Percentiles rank a stretch among this genome's conserved stretches.
phyloP scores from a whole-genome alignment of 495 filamentous ascomycete genomes.

The Amorphotheca resinae region DNA sequence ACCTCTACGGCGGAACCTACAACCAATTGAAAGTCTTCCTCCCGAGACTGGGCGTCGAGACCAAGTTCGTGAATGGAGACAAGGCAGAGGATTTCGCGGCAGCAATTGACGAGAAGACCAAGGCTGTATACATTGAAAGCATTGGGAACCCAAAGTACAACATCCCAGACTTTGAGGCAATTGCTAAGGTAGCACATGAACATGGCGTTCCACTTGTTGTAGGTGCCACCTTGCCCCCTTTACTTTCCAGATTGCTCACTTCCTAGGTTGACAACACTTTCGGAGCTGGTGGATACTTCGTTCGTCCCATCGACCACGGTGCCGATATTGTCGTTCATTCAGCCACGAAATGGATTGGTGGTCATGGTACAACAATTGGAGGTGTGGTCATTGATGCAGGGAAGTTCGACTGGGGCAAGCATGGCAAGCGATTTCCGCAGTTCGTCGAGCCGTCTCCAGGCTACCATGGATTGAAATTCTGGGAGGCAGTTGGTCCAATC shows the following conservation, averaged over 20 bases:
- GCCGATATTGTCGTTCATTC: slow-evolving; percentile 92
- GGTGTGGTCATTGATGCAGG: slow-evolving; percentile 86
- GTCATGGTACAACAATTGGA: slow-evolving; percentile 90
- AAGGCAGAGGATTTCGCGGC: slow-evolving; percentile 69
- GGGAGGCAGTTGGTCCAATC: slow-evolving; percentile 84
- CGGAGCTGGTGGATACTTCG: slow-evolving; percentile 87
- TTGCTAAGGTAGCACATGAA: slow-evolving; percentile 67
- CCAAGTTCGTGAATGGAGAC: slow-evolving; percentile 84
- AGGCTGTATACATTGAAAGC: slow-evolving; percentile 89
- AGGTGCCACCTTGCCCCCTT: slow-evolving; percentile 20
- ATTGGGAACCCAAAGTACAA: slow-evolving; percentile 97
- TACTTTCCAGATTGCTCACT: slow-evolving; percentile 3
- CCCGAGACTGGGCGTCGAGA: slow-evolving; percentile 73
- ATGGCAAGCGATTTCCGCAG: slow-evolving; percentile 82
- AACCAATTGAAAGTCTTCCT: slow-evolving; percentile 95
- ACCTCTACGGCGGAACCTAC: slow-evolving; percentile 94
- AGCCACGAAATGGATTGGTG: slow-evolving; percentile 98
- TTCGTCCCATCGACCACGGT: slow-evolving; percentile 82
- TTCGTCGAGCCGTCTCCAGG: slow-evolving; percentile 85
- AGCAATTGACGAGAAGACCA: slow-evolving; percentile 89
- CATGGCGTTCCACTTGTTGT: slow-evolving; percentile 78
- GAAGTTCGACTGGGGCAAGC: slow-evolving; percentile 92
- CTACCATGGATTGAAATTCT: slow-evolving; percentile 95
- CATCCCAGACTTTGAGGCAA: slow-evolving; percentile 77
- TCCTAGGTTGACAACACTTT: slow-evolving; percentile 87